Base-by-base conservation (phyloP, 1,139 yeast genomes). In the Meyerozyma sp. region DNA sequence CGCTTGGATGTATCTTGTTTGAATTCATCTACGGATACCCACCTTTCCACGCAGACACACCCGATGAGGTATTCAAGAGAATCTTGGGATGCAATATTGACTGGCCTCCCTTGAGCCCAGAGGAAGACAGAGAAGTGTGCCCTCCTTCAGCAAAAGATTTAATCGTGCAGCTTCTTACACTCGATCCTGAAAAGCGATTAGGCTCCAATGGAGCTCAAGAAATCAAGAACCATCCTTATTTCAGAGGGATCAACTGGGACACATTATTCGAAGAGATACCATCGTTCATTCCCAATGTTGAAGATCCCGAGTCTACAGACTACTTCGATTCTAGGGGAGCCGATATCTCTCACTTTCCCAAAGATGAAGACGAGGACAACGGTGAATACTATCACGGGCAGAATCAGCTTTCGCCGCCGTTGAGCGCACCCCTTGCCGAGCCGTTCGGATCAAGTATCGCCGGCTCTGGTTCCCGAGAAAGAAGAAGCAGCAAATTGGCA, bases 281-380 rank as follows among this genome's bases (percentile, higher is more conserved):
- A 0, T 79, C 94, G 0, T 94, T 93, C 65, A 82, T 90, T 8
- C 99, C 99, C 0, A 66, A 68, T 6, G 66, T 79, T 11, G 90
- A 84, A 13, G 77, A 89, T 53, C 96, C 96, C 0, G 96, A 87
- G 55, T 82, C 84, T 44, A 91, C 97, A 0, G 96, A 90, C 46
- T 93, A 93, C 58, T 94, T 93, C 63, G 98, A 94, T 56, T 57
- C 77, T 8, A 78, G 99, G 52, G 99, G 99, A 6, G 98, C 97
- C 0, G 79, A 74, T 11, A 62, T 84, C 48, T 71, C 76, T 4
- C 80, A 77, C 46, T 82, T 87, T 44, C 84, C 85, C 0, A 63
- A 66, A 36, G 86, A 80, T 45, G 70, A 66, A 14, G 77, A 65
- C 32, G 55, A 62, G 1, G 71, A 27, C 13, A 11, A 27, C 13